Evolutionary conservation across 805 yeast species (phyloP).

Genomic region (Yarrowia deformans): DNA sequence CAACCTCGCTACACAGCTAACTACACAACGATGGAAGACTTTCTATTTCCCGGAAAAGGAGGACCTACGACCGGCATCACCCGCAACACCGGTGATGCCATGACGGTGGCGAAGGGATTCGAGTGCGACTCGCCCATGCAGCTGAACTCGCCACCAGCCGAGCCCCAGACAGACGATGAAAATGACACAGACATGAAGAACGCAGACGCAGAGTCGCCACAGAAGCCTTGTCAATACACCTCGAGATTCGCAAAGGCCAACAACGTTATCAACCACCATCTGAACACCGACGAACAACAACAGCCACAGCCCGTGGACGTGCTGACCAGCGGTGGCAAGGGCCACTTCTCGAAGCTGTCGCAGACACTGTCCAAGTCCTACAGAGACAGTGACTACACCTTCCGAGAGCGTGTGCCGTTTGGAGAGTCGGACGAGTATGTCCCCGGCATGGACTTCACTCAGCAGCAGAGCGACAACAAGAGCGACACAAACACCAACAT

Average conservation of each 20-base stretch:
- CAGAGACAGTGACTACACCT: conserved; percentile 35
- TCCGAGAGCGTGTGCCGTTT: conserved; percentile 32
- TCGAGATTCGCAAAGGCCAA: conserved; percentile 19
- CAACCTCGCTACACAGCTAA: conserved; percentile 7
- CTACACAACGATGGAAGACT: conserved; percentile 29
- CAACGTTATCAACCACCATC: not conserved
- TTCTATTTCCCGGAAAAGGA: conserved; percentile 25
- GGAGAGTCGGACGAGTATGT: conserved; percentile 38
- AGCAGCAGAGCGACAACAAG: conserved; percentile 24
- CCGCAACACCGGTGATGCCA: conserved; percentile 14
- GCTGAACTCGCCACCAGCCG: conserved; percentile 36
- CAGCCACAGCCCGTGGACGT: conserved; percentile 1
- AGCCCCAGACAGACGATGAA: conserved; percentile 29
- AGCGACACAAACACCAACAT: conserved; percentile 9
- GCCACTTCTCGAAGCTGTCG: conserved; percentile 29
- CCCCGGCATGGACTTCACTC: conserved; percentile 39
- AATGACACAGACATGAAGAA: conserved; percentile 8
- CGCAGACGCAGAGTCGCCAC: conserved; percentile 4
- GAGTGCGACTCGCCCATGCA: conserved; percentile 39
- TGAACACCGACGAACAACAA: conserved; percentile 1
- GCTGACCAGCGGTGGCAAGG: not conserved
- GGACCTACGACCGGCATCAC: conserved; percentile 32
- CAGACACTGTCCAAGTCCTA: conserved; percentile 34
- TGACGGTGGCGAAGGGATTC: conserved; percentile 36
- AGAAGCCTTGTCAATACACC: conserved; percentile 21